A percentile compares a stretch with the other conserved stretches of the same genome.
Conservation (phyloP, 768 basidiomycete species). For the Peribolospora kevripleyi region DNA sequence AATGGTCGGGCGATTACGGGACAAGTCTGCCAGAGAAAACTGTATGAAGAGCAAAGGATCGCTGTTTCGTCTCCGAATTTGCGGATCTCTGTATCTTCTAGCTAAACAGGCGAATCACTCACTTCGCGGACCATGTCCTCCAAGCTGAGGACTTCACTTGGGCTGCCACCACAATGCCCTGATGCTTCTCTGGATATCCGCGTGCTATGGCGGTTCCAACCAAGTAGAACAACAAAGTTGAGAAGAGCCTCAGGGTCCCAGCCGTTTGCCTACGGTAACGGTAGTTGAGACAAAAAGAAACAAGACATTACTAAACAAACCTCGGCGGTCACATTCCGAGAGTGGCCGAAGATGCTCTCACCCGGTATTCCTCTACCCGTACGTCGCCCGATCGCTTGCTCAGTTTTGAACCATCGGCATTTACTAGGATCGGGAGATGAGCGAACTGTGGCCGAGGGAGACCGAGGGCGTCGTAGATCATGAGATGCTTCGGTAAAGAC, state of each 20-base stretch:
- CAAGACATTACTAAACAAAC: not conserved
- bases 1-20: slow-evolving; percentile 59
- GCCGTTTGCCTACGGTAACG: slow-evolving; percentile 35
- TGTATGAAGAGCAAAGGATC: slow-evolving; percentile 14
- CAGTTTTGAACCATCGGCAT: slow-evolving; percentile 78
- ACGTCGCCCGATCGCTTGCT: slow-evolving; percentile 84
- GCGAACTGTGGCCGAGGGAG: slow-evolving; percentile 56
- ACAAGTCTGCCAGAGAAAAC: slow-evolving; percentile 56
- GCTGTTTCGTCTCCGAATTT: not conserved
- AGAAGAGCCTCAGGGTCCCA: slow-evolving; percentile 75
- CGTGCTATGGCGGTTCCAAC: slow-evolving; percentile 45
- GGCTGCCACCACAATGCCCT: slow-evolving; percentile 11
- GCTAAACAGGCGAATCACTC: slow-evolving; percentile 4
- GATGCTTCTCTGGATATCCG: slow-evolving; percentile 16
- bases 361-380: slow-evolving; percentile 44
- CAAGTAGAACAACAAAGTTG: slow-evolving; percentile 85
- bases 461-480: slow-evolving; percentile 56
- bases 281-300: not conserved
- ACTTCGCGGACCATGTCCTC: slow-evolving; percentile 44
- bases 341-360: not conserved
- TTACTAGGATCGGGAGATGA: slow-evolving; percentile 72
- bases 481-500: slow-evolving; percentile 71
- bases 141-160: slow-evolving; percentile 18
- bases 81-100: not conserved
- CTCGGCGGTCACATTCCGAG: not conserved